Conservation (phyloP, 108 stramenopile species). For the Licmophora abbreviata region DNA sequence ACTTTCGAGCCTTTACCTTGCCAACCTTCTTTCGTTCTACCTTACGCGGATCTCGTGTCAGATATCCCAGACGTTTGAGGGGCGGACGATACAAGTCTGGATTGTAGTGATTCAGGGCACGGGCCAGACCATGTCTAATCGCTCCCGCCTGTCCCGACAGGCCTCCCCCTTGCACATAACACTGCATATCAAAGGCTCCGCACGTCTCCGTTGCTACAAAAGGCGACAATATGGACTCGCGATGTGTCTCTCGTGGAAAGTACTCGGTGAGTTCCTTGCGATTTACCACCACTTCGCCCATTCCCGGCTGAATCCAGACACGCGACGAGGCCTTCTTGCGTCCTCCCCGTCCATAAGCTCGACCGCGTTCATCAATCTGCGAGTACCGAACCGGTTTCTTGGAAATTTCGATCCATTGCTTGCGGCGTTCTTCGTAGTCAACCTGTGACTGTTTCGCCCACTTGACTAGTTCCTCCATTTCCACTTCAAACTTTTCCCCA, state of each 20-base stretch:
- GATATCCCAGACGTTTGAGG: slow-evolving; percentile 82
- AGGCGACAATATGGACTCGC: slow-evolving; percentile 73
- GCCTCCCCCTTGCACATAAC: slow-evolving; percentile 75
- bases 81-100: slow-evolving; percentile 81
- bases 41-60: slow-evolving; percentile 92
- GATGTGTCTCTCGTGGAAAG: slow-evolving; percentile 70
- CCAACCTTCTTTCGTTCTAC: slow-evolving; percentile 98
- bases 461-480: slow-evolving; percentile 45
- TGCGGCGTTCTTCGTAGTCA: slow-evolving; percentile 25
- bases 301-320: slow-evolving; percentile 91
- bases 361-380: slow-evolving; percentile 76
- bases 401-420: slow-evolving; percentile 63
- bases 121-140: slow-evolving; percentile 85
- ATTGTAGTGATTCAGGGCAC: slow-evolving; percentile 89
- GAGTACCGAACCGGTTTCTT: slow-evolving; percentile 44
- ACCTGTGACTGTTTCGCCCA: slow-evolving; percentile 15
- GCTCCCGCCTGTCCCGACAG: slow-evolving; percentile 92
- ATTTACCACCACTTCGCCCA: slow-evolving; percentile 83
- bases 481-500: slow-evolving; percentile 36
- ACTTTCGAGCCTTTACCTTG: slow-evolving; percentile 92
- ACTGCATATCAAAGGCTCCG: slow-evolving; percentile 84
- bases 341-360: slow-evolving; percentile 90
- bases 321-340: slow-evolving; percentile 90
- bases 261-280: slow-evolving; percentile 73
- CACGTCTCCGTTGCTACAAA: slow-evolving; percentile 80